Evolutionary conservation across 2,329 filamentous ascomycete species (phyloP).

Genomic region (Cladobotryum mycophilum): DNA sequence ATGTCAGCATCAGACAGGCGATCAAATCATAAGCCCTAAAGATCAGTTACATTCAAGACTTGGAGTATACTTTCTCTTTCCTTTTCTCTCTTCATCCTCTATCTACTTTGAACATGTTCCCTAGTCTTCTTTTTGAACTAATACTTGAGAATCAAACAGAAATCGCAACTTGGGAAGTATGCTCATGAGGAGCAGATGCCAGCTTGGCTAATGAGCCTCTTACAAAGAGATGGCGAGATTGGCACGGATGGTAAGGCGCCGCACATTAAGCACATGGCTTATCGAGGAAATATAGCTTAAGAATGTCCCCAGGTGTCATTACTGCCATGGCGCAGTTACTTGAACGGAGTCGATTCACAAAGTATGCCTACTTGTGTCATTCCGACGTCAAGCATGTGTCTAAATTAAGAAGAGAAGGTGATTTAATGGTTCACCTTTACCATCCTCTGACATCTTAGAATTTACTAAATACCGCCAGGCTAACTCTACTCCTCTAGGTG

Average conservation of each 20-base stretch:
- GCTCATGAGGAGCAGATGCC: slow-evolving; percentile 73
- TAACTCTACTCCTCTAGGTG: slow-evolving; percentile 44
- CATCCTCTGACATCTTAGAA: not conserved
- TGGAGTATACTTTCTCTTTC: not conserved
- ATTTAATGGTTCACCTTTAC: not conserved
- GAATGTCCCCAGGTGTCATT: slow-evolving; percentile 45
- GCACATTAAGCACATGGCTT: not conserved
- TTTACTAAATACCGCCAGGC: too few relatives aligned
- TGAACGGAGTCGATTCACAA: slow-evolving; percentile 54
- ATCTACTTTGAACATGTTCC: not conserved
- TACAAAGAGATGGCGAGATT: slow-evolving; percentile 53
- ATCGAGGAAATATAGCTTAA: not conserved
- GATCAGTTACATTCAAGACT: too few relatives aligned
- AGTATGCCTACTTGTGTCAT: slow-evolving; percentile 74
- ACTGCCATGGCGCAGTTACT: slow-evolving; percentile 58
- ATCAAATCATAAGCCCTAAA: too few relatives aligned
- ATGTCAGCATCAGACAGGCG: too few relatives aligned
- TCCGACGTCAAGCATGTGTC: slow-evolving; percentile 70
- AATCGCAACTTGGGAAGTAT: slow-evolving; percentile 63
- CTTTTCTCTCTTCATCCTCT: not conserved
- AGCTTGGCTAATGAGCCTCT: slow-evolving; percentile 55
- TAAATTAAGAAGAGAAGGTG: slow-evolving; percentile 70
- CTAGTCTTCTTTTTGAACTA: not conserved
- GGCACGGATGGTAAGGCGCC: slow-evolving; percentile 42
- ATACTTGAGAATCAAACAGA: slow-evolving; percentile 23